phyloP scores from a whole-genome alignment of 2,329 filamentous ascomycete genomes.

The Neonectria punicea region DNA sequence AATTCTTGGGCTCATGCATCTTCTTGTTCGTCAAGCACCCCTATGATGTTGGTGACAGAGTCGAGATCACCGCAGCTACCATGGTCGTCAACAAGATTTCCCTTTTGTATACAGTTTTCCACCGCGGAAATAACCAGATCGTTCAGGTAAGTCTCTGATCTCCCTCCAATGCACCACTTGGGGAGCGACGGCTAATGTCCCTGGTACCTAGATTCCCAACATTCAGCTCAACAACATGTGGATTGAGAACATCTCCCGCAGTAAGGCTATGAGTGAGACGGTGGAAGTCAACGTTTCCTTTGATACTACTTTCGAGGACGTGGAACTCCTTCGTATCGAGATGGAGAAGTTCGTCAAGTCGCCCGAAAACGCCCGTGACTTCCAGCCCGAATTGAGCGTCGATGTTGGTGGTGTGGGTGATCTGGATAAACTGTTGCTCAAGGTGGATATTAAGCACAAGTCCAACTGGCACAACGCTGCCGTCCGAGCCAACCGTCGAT shows the following conservation, averaged over 20 bases:
- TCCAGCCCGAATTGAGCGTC: slow-evolving; percentile 84
- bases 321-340: slow-evolving; percentile 85
- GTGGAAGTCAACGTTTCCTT: slow-evolving; percentile 84
- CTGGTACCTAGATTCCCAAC: slow-evolving; percentile 76
- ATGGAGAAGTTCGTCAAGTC: slow-evolving; percentile 86
- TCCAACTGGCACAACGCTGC: slow-evolving; percentile 91
- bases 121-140: slow-evolving; percentile 82
- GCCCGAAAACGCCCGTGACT: slow-evolving; percentile 90
- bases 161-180: not conserved
- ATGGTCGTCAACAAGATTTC: slow-evolving; percentile 94
- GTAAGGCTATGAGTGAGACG: slow-evolving; percentile 89
- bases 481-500: slow-evolving; percentile 81
- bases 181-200: not conserved
- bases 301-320: slow-evolving; percentile 88
- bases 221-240: slow-evolving; percentile 91
- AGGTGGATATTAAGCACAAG: slow-evolving; percentile 89
- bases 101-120: slow-evolving; percentile 91
- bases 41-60: slow-evolving; percentile 93
- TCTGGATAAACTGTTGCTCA: slow-evolving; percentile 87
- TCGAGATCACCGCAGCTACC: slow-evolving; percentile 78
- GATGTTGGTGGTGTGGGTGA: slow-evolving; percentile 82
- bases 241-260: slow-evolving; percentile 93
- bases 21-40: slow-evolving; percentile 99
- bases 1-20: slow-evolving; percentile 97
- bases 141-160: slow-evolving; percentile 58